Evolutionary conservation across 345 rosid genomes (phyloP), one percentile per base, ranked within the genome.

Genomic region (Gossypium turneri): DNA sequence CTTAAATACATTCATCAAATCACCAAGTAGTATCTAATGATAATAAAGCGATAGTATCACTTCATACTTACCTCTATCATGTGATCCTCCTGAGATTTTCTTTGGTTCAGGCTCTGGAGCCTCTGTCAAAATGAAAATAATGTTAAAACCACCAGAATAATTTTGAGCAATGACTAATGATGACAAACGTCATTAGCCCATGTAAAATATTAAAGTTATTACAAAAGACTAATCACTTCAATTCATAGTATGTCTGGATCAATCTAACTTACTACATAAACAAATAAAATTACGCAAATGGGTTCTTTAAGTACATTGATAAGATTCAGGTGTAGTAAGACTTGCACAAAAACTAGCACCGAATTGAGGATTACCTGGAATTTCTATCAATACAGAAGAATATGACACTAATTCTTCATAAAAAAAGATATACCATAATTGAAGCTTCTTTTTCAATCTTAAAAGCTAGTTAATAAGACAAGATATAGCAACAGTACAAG

Each of bases 41-140:
- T 24, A 24, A 25, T 43, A n/a, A 56, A 56, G 22, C 52, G 45
- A 41, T 12, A 53, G 58, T 59, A 77, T 11, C 41, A 34, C 7
- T 34, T 5, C 7, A 5, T 34, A 7, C 81, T 73, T 67, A 87
- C 98, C 98, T 79, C 96, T 84, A 74, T 94, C 97, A 3, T 71
- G 67, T 0, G 97, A 92, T 78, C 86, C 94, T 44, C 93, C 88
- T 1, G 92, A 78, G 65, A 73, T 19, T 81, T 86, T 92, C 88
- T 81, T 82, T 9, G 83, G 79, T 56, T 68, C 84, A 57, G 87
- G 70, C 61, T 83, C 96, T 24, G 81, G 76, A 52, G 87, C 79
- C 79, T 90, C 98, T 92, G 92, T 63, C 55, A 75, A 78, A 53
- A n/a, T 12, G 27, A 12, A 70, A n/a, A 25, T 17, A 13, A 48